Base-by-base conservation (phyloP, 75 land plant species). In the Isoetes taiwanensis region DNA sequence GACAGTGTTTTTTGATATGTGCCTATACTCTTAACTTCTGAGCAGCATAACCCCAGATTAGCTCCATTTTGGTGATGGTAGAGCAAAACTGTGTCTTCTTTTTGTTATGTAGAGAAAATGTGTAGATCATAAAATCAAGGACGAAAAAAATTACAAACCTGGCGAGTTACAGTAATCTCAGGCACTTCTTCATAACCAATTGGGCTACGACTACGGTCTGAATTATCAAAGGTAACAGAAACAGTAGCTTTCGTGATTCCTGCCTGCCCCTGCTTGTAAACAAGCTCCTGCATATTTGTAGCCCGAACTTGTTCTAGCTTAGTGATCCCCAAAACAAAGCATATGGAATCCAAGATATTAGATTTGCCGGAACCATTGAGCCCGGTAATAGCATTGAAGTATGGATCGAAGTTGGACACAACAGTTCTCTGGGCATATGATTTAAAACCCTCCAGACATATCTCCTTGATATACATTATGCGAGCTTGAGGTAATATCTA, bases 211-310 rank as follows among this genome's bases (percentile, higher is more conserved):
- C 52, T 61, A 19, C 81, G 73, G 43, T 89, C 85, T 0, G 91
- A 71, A 41, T 94, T 94, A 52, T 90, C 96, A 58, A 94, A 94
- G 32, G 84, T 77, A 52, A 94, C 32, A n/a, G 99, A 94, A 6
- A 94, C 99, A 6, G 99, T 94, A 41, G 99, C 99, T 67, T 94
- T 94, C 38, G 96, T 89, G 41, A 94, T 79, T 0, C 99, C 99
- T 16, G 99, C 99, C 71, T 89, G 99, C 23, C 99, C 99, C 59
- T 94, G 99, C 87, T 94, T 94, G 78, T 94, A 94, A 24, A 89
- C 99, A 28, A 94, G 78, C 78, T 94, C 99, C 73, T 94, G 96
- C 37, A 94, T 68, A 59, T 84, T 94, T 28, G 81, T 57, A 50
- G 90, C 96, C 30, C 96, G 70, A 62, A 94, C 99, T 76, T 94